phyloP scores from a whole-genome alignment of 2,329 filamentous ascomycete species.

The Fusarium mangiferae region DNA sequence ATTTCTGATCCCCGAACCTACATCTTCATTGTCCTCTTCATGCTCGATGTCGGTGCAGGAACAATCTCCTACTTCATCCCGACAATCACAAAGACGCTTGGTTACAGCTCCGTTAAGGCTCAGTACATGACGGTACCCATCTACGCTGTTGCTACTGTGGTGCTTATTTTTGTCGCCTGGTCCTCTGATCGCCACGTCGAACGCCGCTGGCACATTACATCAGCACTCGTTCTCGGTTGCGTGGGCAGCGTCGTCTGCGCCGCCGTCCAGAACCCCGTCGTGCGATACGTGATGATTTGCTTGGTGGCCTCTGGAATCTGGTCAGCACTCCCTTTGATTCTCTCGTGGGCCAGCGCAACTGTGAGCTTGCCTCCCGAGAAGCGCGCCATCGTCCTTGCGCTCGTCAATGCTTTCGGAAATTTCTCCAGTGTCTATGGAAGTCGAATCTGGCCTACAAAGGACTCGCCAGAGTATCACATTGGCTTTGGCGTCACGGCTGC shows the following conservation, averaged over 20 bases:
- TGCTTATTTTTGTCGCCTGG: background rate
- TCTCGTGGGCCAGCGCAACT: background rate
- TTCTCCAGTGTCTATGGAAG: background rate
- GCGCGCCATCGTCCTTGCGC: background rate
- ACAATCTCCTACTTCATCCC: background rate
- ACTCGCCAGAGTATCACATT: background rate
- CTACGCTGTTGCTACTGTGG: background rate
- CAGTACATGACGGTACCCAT: background rate
- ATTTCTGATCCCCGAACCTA: background rate
- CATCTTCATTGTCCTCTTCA: background rate
- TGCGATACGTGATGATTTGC: background rate
- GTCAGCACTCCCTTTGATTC: background rate
- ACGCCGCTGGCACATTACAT: background rate
- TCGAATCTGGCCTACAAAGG: background rate
- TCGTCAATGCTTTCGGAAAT: background rate
- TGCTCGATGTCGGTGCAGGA: background rate
- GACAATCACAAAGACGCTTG: background rate
- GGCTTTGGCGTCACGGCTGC: background rate
- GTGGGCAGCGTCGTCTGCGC: background rate
- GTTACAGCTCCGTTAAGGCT: background rate
- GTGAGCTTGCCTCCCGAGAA: background rate
- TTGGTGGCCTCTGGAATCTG: background rate
- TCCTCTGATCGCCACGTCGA: background rate
- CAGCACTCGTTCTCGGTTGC: background rate
- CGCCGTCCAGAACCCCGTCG: background rate